Percentiles rank a stretch among this genome's conserved stretches.
phyloP scores from a whole-genome alignment of 495 filamentous ascomycete genomes.

The Aspergillus kassunensis region DNA sequence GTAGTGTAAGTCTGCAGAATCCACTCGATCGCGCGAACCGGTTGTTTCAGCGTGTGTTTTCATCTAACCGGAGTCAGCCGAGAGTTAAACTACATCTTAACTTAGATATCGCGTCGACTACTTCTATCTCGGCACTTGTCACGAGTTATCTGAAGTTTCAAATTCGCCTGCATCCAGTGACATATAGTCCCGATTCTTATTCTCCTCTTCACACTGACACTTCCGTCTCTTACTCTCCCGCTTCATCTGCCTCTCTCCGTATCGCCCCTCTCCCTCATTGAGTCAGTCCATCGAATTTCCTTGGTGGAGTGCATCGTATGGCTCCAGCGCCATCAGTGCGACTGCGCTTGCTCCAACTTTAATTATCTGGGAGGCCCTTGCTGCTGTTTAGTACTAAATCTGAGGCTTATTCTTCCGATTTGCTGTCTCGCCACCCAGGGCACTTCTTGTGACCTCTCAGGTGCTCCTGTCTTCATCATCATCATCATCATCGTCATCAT shows the following conservation, averaged over 20 bases:
- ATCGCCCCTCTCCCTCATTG: slow-evolving; percentile 23
- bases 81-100: no score
- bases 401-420: slow-evolving; percentile 7
- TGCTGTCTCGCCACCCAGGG: slow-evolving; percentile 11
- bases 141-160: slow-evolving; percentile 9
- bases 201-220: neutral
- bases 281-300: no score
- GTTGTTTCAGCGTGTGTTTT: slow-evolving; percentile 21
- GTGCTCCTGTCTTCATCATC: neutral
- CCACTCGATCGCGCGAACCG: slow-evolving; percentile 2
- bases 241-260: slow-evolving; percentile 3
- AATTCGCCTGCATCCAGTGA: slow-evolving; percentile 15
- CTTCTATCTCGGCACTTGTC: neutral
- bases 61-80: slow-evolving; percentile 23
- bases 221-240: neutral
- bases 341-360: slow-evolving; percentile 13
- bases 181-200: slow-evolving; percentile 15
- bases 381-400: slow-evolving; percentile 3
- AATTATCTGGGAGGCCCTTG: slow-evolving; percentile 8
- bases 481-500: neutral
- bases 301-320: slow-evolving; percentile 12
- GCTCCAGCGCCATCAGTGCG: slow-evolving; percentile 15
- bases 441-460: neutral
- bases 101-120: no score
- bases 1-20: no score